Conservation (phyloP, 169 alveolate genomes). For the Babesia microti region DNA sequence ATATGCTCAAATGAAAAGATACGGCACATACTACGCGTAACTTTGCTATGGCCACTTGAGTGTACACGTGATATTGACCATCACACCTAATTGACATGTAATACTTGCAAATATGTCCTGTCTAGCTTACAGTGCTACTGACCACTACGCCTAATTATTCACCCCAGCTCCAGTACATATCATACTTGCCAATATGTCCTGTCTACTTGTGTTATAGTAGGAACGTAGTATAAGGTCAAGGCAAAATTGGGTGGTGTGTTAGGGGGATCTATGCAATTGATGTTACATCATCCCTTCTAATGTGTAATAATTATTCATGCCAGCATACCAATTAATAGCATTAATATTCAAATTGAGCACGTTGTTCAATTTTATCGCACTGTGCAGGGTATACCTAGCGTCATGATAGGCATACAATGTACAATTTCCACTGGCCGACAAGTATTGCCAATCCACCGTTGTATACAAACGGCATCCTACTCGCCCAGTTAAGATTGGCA, state of each 20-base stretch:
- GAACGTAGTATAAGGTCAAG: neutral
- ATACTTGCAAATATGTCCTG: neutral
- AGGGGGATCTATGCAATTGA: too few species aligned
- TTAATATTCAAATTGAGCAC: too few species aligned
- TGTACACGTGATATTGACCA: neutral
- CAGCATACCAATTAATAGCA: too few species aligned
- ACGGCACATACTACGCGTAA: constrained; percentile 5
- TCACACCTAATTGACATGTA: constrained; percentile 1
- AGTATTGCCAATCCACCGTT: constrained; percentile 53
- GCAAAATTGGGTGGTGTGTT: too few species aligned
- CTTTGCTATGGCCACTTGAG: neutral
- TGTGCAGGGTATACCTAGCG: too few species aligned
- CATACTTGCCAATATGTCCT: constrained; percentile 5
- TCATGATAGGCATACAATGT: too few species aligned
- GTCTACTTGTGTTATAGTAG: too few species aligned
- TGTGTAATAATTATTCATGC: too few species aligned
- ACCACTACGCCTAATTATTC: neutral
- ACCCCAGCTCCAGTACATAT: neutral
- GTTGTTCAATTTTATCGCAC: too few species aligned
- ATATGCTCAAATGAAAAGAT: constrained; percentile 12
- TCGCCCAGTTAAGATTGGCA: constrained; percentile 52
- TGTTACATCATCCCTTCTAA: too few species aligned
- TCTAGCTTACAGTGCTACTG: neutral
- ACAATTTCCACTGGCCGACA: too few species aligned
- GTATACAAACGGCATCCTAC: constrained; percentile 52